Evolutionary conservation across 179 eudicot species (phyloP).

Genomic region (Spinacia oleracea): DNA sequence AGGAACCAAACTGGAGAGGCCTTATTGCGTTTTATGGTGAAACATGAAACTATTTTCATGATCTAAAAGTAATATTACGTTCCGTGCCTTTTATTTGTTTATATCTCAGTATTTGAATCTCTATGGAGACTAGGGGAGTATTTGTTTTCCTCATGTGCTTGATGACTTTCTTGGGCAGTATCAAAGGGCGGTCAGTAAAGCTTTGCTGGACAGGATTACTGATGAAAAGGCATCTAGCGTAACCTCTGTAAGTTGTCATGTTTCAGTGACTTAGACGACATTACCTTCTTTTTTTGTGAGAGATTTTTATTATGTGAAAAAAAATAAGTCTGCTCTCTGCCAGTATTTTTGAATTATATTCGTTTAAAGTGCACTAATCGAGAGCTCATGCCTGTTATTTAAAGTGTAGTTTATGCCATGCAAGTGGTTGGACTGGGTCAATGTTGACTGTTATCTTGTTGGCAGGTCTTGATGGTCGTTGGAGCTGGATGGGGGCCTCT

Average conservation of each 20-base stretch:
- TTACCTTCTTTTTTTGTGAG: background rate
- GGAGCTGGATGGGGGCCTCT: conserved; percentile 99
- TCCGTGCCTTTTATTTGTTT: background rate
- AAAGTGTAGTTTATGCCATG: conserved; percentile 1
- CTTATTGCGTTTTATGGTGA: too few species aligned
- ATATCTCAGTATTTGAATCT: background rate
- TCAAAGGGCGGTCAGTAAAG: conserved; percentile 83
- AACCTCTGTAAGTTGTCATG: conserved; percentile 60
- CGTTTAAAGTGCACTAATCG: background rate
- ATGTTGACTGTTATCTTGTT: conserved; percentile 20
- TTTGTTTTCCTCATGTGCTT: conserved; percentile 15
- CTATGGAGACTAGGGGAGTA: background rate
- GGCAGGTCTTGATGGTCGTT: conserved; percentile 91
- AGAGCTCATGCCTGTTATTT: background rate
- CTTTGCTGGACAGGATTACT: conserved; percentile 74
- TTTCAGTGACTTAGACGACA: background rate
- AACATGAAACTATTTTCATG: background rate
- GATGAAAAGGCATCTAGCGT: conserved; percentile 64
- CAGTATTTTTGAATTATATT: background rate
- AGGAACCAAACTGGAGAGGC: too few species aligned
- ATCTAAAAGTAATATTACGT: background rate
- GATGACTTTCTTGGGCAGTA: conserved; percentile 38
- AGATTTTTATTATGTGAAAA: too few species aligned
- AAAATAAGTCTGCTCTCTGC: background rate
- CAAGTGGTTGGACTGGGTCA: background rate